phyloP scores from a whole-genome alignment of 371 early-diverging fungal genomes.

The Mucor sp. region DNA sequence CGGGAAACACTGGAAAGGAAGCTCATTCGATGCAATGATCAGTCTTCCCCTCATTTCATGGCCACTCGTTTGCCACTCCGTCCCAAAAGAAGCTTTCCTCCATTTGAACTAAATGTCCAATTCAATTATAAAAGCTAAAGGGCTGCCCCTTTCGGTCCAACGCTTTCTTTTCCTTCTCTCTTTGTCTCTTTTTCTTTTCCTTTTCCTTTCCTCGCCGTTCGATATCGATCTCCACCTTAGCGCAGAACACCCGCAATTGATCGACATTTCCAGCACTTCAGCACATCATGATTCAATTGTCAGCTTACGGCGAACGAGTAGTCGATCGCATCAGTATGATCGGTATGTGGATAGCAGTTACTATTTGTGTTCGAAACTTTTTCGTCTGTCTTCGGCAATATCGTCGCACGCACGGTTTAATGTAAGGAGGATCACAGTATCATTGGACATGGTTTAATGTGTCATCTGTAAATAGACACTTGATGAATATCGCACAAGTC shows the following conservation, averaged over 20 bases:
- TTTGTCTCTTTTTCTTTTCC: neutral
- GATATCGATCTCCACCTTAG: neutral
- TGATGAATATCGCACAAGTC: constrained; percentile 45
- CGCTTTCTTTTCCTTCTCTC: neutral
- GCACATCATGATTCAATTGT: constrained; percentile 31
- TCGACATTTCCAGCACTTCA: neutral
- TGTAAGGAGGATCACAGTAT: constrained; percentile 28
- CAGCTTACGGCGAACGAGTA: constrained; percentile 39
- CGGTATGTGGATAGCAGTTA: constrained; percentile 46
- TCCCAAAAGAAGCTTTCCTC: neutral
- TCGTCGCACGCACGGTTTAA: constrained; percentile 41
- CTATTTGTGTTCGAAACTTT: constrained; percentile 41
- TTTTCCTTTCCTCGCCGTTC: neutral
- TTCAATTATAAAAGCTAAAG: neutral
- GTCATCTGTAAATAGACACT: constrained; percentile 28
- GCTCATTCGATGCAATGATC: neutral
- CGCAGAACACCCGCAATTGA: neutral
- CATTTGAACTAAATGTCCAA: neutral
- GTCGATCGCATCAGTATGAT: constrained; percentile 49
- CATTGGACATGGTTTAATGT: neutral
- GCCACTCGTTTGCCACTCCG: constrained; percentile 18
- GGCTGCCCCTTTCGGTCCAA: neutral
- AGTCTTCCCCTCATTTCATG: constrained; percentile 2
- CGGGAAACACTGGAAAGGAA: constrained; percentile 11
- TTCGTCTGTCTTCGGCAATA: constrained; percentile 43